Evolutionary conservation across 106 monocot species (phyloP).

Genomic region (Phalaenopsis aphrodite): DNA sequence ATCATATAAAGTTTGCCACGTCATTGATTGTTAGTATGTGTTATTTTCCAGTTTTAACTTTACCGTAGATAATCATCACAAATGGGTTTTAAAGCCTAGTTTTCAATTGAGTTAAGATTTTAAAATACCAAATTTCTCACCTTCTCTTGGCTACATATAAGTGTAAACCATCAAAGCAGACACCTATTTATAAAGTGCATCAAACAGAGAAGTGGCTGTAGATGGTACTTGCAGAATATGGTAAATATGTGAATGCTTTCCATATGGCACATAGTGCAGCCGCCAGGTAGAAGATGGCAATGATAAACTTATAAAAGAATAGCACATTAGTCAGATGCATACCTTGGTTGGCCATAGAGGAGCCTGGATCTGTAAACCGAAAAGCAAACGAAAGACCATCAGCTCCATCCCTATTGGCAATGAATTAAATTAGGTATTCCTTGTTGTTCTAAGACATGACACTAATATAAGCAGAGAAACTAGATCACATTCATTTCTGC

Average conservation of each 20-base stretch:
- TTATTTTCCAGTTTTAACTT: too few relatives aligned
- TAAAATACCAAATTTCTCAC: too few relatives aligned
- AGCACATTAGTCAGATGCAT: conserved; percentile 5
- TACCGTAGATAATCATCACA: too few relatives aligned
- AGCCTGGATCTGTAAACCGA: conserved; percentile 82
- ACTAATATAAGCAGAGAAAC: not conserved
- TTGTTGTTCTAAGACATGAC: not conserved
- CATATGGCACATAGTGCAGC: not conserved
- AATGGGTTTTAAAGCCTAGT: too few relatives aligned
- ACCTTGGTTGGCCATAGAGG: conserved; percentile 70
- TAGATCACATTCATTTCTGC: not conserved
- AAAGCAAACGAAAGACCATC: conserved; percentile 99
- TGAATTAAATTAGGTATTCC: not conserved
- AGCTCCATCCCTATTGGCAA: conserved; percentile 66
- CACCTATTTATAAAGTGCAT: too few relatives aligned
- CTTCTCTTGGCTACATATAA: too few relatives aligned
- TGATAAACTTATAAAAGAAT: not conserved
- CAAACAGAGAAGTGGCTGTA: too few relatives aligned
- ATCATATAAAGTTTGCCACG: too few relatives aligned
- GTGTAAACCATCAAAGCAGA: too few relatives aligned
- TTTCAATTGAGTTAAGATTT: too few relatives aligned
- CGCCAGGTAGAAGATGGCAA: not conserved
- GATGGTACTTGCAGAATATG: not conserved
- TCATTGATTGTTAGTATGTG: too few relatives aligned
- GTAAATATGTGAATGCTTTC: not conserved